Evolutionary conservation across 2,329 filamentous ascomycete genomes (phyloP), one percentile per base, ranked within the genome.

Genomic region (Purpureocillium takamizusanense): DNA sequence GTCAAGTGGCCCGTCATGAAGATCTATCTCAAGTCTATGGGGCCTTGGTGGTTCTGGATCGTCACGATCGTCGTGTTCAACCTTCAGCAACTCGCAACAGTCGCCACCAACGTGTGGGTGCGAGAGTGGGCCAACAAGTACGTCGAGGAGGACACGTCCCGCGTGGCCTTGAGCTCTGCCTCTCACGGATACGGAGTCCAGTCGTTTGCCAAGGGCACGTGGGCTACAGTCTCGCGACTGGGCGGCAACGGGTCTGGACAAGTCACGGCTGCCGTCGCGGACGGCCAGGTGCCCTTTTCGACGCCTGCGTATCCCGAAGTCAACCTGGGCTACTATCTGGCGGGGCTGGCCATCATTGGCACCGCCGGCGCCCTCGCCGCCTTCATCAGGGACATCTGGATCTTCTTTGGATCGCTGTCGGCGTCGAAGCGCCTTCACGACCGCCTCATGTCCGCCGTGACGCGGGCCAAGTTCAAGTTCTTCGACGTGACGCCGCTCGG

Each of bases 401-500:
- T 98, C 18, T 98, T 98, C 67, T 85, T 83, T 56, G 92, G 92
- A 3, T 95, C 92, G 6, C 69, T 97, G 34, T 83, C 81, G 18
- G 92, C 92, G 3, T 97, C 92, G 18, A 82, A 77, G 66, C 81
- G 79, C 49, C 78, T 98, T 15, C 92, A 98, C 57, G 73, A 81
- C 47, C 70, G 76, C 28, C 69, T 98, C 39, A 83, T 98, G 57
- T 72, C 76, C 21, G 72, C 83, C 2, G 79, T 98, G 17, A 83
- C 86, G 12, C 80, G 89, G 48, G 92, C 92, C 23, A 90, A 88
- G 57, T 97, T 98, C 70, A 88, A 86, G 56, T 98, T 98, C 66
- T 98, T 98, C 54, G 92, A 98, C 54, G 84, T 90, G 1, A 98
- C 92, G 1, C 92, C 92, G 3, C 75, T 97, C 1, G 92, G 92